Base-by-base conservation (phyloP, 1,284 basidiomycete genomes). In the Phellopilus nigrolimitatus region DNA sequence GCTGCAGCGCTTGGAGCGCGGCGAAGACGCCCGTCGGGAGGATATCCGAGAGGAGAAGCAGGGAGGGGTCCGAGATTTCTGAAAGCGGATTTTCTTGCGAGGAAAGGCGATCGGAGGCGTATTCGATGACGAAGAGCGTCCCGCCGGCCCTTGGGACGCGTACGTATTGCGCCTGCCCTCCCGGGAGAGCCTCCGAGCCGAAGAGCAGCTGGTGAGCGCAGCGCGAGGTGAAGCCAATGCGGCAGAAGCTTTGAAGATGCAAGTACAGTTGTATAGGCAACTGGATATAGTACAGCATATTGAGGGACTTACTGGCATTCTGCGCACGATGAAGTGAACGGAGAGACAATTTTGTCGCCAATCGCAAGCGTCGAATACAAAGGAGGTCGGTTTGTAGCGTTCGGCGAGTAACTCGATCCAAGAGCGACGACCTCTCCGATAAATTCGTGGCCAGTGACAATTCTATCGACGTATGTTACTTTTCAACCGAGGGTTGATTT, bases 111-210 rank as follows among this genome's bases (percentile, higher is more conserved):
- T 64, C 71, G 24, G 66, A 72, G 3, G 74, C 67, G 28, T 77
- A 71, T 51, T 72, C 75, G 33, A 89, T 72, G 54, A 76, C 82
- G 70, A 85, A 89, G 4, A 91, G 74, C 0, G 87, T 89, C 15
- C 86, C 86, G 22, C 89, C 89, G 0, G 85, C 90, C 51, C 78
- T 78, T 4, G 90, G 90, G 9, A 92, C 81, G 24, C 85, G 80
- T 3, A 91, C 76, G 64, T 87, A 95, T 66, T 94, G 91, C 0
- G 91, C 91, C 70, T 95, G 93, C 1, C 82, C 89, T 9, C 92
- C 93, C 5, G 85, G 82, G 0, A 91, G 76, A 8, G 67, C 62
- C 0, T 84, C 80, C 28, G 80, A 81, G 31, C 92, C 92, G 63
- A 93, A 88, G 7, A 91, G 72, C 22, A 68, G 66, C 4, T 82